phyloP scores from a whole-genome alignment of 768 basidiomycete species.

The Russula lepida region DNA sequence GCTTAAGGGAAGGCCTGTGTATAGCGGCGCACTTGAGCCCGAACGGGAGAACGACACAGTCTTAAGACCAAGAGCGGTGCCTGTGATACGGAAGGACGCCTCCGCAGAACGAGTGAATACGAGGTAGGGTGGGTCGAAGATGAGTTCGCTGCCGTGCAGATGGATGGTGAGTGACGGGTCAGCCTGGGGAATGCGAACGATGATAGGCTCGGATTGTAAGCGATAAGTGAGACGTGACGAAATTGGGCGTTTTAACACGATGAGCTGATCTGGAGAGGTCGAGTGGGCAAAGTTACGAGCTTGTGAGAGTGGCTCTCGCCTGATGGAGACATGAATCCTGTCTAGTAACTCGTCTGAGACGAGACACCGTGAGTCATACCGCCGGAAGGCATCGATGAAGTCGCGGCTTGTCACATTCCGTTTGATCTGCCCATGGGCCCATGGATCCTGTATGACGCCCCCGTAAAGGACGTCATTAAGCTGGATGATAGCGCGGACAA shows the following conservation, averaged over 20 bases:
- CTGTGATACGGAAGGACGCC: constrained; percentile 85
- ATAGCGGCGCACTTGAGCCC: constrained; percentile 76
- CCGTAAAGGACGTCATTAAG: constrained; percentile 85
- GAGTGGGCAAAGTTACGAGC: constrained; percentile 42
- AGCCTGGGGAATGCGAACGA: constrained; percentile 74
- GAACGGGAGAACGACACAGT: constrained; percentile 76
- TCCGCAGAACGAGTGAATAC: constrained; percentile 71
- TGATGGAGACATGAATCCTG: constrained; percentile 72
- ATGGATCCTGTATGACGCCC: constrained; percentile 53
- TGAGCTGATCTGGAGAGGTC: constrained; percentile 40
- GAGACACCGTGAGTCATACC: constrained; percentile 59
- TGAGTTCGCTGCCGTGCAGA: constrained; percentile 78
- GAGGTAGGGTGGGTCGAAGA: constrained; percentile 80
- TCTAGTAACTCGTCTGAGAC: constrained; percentile 70
- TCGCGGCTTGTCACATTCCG: constrained; percentile 63
- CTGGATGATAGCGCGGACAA: constrained; percentile 76
- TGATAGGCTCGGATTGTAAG: constrained; percentile 79
- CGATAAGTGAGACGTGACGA: constrained; percentile 81
- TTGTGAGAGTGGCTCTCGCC: constrained; percentile 62
- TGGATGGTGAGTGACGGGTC: constrained; percentile 81
- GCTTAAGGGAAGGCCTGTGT: constrained; percentile 74
- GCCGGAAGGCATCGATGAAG: constrained; percentile 77
- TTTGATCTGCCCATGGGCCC: constrained; percentile 43
- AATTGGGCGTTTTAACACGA: constrained; percentile 66
- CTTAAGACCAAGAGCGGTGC: constrained; percentile 75